These are phyloP conservation scores for Brettanomyces sp. DNA, from an alignment of 805 yeast genomes.

Conservation along the genomic window DNA sequence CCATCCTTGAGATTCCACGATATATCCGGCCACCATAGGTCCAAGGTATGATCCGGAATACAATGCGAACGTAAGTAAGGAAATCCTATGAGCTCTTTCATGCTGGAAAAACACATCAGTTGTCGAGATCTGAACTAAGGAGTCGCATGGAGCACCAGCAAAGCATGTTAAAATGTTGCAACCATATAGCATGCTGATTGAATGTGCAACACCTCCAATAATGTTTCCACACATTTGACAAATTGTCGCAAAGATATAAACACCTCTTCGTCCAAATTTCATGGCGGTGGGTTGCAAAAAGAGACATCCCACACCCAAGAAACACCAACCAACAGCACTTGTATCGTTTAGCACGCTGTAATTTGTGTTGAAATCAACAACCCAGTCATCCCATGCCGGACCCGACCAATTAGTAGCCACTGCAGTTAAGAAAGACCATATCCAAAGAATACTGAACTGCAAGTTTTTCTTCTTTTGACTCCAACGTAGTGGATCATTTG, in stretches of 20 bases:
- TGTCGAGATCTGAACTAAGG: conserved; percentile 29
- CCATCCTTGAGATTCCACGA: conserved; percentile 31
- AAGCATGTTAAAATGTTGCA: conserved; percentile 10
- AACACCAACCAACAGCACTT: conserved; percentile 21
- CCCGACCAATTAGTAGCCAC: conserved; percentile 26
- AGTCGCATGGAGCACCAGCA: conserved; percentile 22
- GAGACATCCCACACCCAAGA: conserved; percentile 35
- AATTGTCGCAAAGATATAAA: conserved; percentile 18
- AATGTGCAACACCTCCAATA: conserved; percentile 25
- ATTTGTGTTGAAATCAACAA: conserved; percentile 23
- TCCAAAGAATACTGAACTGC: conserved; percentile 28
- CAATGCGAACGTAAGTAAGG: conserved; percentile 31
- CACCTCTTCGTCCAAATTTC: conserved; percentile 20
- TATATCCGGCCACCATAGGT: conserved; percentile 36
- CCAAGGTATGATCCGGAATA: conserved; percentile 35
- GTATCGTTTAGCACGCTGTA: conserved; percentile 24
- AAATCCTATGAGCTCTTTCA: conserved; percentile 28
- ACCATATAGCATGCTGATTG: conserved; percentile 17
- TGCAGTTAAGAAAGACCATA: conserved; percentile 27
- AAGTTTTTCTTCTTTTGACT: conserved; percentile 20
- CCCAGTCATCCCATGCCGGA: conserved; percentile 29
- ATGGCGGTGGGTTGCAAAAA: conserved; percentile 38
- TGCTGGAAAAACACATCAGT: conserved; percentile 37
- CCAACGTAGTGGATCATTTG: conserved; percentile 31
- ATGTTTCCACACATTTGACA: conserved; percentile 23